phyloP scores from a whole-genome alignment of 176 grass and related monocot genomes.

The Neostapfia colusana region DNA sequence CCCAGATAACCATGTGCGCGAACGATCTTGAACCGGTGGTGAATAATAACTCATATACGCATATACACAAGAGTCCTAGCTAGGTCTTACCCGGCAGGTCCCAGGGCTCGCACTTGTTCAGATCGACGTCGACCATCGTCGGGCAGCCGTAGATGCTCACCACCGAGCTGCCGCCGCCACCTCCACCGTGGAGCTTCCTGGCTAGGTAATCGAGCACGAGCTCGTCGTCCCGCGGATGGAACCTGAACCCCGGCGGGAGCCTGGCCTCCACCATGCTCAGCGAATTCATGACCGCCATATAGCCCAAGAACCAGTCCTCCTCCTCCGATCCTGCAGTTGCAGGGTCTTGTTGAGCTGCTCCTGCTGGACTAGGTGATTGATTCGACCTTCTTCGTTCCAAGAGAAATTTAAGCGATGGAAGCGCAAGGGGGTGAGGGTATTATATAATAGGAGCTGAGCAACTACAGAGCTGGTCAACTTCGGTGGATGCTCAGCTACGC shows the following conservation, averaged over 20 bases:
- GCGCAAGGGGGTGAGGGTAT: constrained; percentile 13
- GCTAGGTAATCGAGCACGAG: constrained; percentile 89
- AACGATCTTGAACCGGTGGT: neutral
- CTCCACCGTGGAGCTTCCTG: constrained; percentile 46
- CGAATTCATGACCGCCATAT: constrained; percentile 47
- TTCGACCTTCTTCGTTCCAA: constrained; percentile 13
- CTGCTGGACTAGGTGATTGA: constrained; percentile 33
- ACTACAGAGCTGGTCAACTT: constrained; percentile 38
- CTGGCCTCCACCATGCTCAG: constrained; percentile 85
- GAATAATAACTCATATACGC: neutral
- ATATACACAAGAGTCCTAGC: neutral
- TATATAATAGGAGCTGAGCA: constrained; percentile 41
- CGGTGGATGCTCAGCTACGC: constrained; percentile 29
- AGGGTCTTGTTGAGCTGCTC: neutral
- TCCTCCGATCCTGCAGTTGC: neutral
- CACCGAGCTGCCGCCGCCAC: neutral
- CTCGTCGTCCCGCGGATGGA: constrained; percentile 90
- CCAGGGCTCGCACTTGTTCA: constrained; percentile 93
- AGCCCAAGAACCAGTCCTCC: neutral
- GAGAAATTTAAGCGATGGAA: constrained; percentile 32
- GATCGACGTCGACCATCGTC: constrained; percentile 75
- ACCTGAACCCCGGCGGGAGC: constrained; percentile 82
- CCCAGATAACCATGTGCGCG: neutral
- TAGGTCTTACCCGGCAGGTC: constrained; percentile 79
- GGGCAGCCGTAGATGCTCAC: constrained; percentile 56